phyloP scores from a whole-genome alignment of 1,284 basidiomycete species.

The Melampsora larici-populina region DNA sequence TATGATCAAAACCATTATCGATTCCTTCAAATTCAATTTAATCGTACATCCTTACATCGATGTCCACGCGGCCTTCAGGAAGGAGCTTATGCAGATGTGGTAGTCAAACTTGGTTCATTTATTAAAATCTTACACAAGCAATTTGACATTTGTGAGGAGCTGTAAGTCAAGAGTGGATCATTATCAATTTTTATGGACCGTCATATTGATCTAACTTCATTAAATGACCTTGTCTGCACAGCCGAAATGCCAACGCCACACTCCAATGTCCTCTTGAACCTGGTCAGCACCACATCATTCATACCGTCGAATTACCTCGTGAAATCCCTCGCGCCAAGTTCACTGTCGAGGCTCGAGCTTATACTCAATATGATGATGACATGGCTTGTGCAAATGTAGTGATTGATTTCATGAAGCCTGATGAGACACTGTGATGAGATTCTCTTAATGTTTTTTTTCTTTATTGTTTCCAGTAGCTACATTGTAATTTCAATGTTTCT shows the following conservation, averaged over 20 bases:
- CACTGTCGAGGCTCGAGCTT: conserved; percentile 67
- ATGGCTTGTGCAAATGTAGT: conserved; percentile 73
- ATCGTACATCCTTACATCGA: background rate
- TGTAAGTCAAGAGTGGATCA: conserved; percentile 63
- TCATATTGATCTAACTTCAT: background rate
- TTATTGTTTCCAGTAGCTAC: too few species aligned
- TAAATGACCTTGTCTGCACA: background rate
- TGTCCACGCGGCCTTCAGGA: conserved; percentile 60
- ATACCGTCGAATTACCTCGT: conserved; percentile 76
- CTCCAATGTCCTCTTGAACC: conserved; percentile 73
- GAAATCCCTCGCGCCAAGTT: conserved; percentile 86
- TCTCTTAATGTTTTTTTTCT: too few species aligned
- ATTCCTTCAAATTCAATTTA: background rate
- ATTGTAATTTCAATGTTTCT: too few species aligned
- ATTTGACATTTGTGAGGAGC: conserved; percentile 86
- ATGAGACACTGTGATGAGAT: too few species aligned
- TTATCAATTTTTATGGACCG: conserved; percentile 19
- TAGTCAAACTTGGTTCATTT: conserved; percentile 74
- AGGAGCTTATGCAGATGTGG: conserved; percentile 81
- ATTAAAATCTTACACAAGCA: conserved; percentile 75
- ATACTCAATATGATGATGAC: conserved; percentile 71
- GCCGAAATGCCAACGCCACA: conserved; percentile 65
- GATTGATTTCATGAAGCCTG: conserved; percentile 36
- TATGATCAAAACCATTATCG: background rate
- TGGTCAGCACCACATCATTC: conserved; percentile 67